Evolutionary conservation across 139 green algal species (phyloP).

Genomic region (Closterium sp.): DNA sequence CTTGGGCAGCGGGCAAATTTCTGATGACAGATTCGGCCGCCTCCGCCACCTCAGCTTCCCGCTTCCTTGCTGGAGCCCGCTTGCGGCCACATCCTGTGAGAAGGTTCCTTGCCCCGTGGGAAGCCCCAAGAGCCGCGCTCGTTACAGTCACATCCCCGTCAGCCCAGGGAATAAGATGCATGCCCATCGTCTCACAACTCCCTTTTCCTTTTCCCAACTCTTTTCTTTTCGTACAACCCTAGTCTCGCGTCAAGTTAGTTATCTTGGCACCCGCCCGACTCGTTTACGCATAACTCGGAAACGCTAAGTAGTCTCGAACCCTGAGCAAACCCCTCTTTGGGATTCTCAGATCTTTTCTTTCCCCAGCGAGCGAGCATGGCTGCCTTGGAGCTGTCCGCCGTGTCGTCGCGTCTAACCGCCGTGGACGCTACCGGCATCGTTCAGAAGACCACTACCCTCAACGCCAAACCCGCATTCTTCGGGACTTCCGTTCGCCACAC

Average conservation of each 20-base stretch:
- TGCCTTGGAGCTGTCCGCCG: not conserved
- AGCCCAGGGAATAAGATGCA: not conserved
- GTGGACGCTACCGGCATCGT: not conserved
- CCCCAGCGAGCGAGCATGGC: not conserved
- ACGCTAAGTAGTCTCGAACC: not conserved
- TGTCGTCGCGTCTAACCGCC: not conserved
- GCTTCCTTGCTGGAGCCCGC: not conserved
- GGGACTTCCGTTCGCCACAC: not conserved
- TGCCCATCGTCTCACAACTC: not conserved
- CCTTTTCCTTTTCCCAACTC: not conserved
- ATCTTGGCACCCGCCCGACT: not conserved
- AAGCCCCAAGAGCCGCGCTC: not conserved
- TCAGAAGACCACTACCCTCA: not conserved
- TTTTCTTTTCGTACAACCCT: not conserved
- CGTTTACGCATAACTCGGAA: not conserved
- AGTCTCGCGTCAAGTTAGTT: not conserved
- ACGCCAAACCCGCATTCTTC: not conserved
- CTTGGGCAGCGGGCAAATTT: not conserved
- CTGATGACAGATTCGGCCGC: not conserved
- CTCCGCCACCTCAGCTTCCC: not conserved
- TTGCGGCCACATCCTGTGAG: not conserved
- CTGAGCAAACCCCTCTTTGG: not conserved
- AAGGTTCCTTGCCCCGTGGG: not conserved
- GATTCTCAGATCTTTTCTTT: not conserved
- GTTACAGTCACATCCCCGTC: not conserved